Conservation (phyloP, 805 yeast species). For the Kluyveromyces nonfermentans region DNA sequence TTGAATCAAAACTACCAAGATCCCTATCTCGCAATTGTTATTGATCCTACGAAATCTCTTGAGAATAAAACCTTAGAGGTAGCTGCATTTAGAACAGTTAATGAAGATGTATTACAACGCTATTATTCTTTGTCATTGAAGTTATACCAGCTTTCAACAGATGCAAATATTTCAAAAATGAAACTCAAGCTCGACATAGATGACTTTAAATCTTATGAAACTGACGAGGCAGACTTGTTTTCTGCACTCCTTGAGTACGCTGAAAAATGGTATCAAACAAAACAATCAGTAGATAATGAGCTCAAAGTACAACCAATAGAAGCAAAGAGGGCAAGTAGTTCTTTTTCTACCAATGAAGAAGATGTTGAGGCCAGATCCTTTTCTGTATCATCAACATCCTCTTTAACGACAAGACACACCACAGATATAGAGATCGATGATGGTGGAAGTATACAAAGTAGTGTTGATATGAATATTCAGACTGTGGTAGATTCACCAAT, state of each 20-base stretch:
- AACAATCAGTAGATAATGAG: slow-evolving; percentile 7
- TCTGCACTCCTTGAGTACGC: slow-evolving; percentile 18
- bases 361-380: not conserved
- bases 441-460: slow-evolving; percentile 23
- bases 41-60: slow-evolving; percentile 69
- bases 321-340: not conserved
- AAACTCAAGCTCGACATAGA: not conserved
- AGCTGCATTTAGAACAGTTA: slow-evolving; percentile 77
- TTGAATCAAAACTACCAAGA: slow-evolving; percentile 85
- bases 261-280: slow-evolving; percentile 16
- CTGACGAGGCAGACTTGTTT: slow-evolving; percentile 9
- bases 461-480: slow-evolving; percentile 11
- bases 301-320: not conserved
- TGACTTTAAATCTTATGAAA: not conserved
- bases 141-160: not conserved
- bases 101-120: slow-evolving; percentile 1
- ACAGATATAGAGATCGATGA: slow-evolving; percentile 23
- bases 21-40: slow-evolving; percentile 81
- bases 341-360: not conserved
- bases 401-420: slow-evolving; percentile 4
- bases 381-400: slow-evolving; percentile 1
- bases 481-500: slow-evolving; percentile 7
- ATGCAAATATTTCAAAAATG: not conserved
- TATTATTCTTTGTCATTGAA: slow-evolving; percentile 1
- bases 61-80: slow-evolving; percentile 62